These are phyloP conservation scores for Penicillium brevicompactum DNA, from an alignment of 2,329 filamentous ascomycete species.

Conservation along the genomic window DNA sequence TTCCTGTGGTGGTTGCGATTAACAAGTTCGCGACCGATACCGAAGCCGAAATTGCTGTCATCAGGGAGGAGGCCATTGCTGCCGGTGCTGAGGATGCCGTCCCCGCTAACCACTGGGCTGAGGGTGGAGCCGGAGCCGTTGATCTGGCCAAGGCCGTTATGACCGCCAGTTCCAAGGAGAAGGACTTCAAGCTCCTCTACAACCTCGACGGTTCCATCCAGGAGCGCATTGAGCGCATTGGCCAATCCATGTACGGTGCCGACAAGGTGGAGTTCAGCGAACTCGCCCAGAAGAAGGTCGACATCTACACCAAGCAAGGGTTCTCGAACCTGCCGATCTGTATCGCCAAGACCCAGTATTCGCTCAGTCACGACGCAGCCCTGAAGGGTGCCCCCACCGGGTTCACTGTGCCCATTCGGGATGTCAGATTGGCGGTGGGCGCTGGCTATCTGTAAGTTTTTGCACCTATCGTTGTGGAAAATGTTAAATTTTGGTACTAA, in stretches of 20 bases:
- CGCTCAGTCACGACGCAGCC: slow-evolving; percentile 85
- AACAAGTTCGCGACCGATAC: slow-evolving; percentile 96
- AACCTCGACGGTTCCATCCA: slow-evolving; percentile 76
- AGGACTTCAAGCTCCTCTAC: slow-evolving; percentile 88
- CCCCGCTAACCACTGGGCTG: slow-evolving; percentile 93
- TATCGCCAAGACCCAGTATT: slow-evolving; percentile 98
- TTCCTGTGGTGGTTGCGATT: slow-evolving; percentile 94
- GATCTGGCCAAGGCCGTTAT: slow-evolving; percentile 88
- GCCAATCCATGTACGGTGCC: slow-evolving; percentile 92
- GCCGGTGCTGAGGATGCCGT: slow-evolving; percentile 94
- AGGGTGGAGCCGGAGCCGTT: slow-evolving; percentile 86
- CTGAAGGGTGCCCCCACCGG: slow-evolving; percentile 94
- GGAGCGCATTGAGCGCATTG: slow-evolving; percentile 87
- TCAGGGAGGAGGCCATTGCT: slow-evolving; percentile 86
- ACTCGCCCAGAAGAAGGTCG: slow-evolving; percentile 92
- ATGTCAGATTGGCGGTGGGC: slow-evolving; percentile 90
- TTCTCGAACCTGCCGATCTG: slow-evolving; percentile 93
- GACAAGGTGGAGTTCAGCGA: slow-evolving; percentile 88
- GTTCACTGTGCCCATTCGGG: slow-evolving; percentile 91
- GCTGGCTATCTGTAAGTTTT: slow-evolving; percentile 80
- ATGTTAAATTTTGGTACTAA: slow-evolving; percentile 7
- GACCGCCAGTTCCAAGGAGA: slow-evolving; percentile 77
- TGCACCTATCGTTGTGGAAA: not conserved
- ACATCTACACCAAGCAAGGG: slow-evolving; percentile 89
- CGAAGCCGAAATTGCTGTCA: slow-evolving; percentile 82